Evolutionary conservation across 768 basidiomycete species (phyloP).

Genomic region (Mycena indigotica): DNA sequence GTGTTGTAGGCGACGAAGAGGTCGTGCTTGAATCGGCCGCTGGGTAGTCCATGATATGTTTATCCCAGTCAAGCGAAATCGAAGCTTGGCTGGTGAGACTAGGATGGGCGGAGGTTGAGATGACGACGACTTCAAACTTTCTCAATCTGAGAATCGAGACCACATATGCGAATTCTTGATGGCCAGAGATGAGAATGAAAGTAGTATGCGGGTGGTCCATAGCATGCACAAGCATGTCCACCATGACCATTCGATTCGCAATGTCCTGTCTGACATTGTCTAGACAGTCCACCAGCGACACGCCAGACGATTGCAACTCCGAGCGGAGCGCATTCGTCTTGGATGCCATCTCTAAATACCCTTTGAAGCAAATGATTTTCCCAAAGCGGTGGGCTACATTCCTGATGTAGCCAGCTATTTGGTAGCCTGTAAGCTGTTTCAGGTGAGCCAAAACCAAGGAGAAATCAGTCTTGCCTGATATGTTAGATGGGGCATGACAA

Average conservation of each 20-base stretch:
- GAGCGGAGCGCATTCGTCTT: slow-evolving; percentile 43
- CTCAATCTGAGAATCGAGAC: slow-evolving; percentile 58
- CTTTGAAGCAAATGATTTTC: slow-evolving; percentile 53
- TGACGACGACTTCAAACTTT: slow-evolving; percentile 52
- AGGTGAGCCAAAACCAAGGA: background rate
- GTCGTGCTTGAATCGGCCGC: background rate
- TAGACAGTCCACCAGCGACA: slow-evolving; percentile 43
- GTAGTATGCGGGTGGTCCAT: slow-evolving; percentile 62
- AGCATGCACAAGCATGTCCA: slow-evolving; percentile 69
- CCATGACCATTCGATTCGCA: slow-evolving; percentile 57
- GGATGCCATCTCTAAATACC: slow-evolving; percentile 51
- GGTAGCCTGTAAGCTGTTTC: slow-evolving; percentile 37
- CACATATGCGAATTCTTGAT: slow-evolving; percentile 70
- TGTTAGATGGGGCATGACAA: slow-evolving; percentile 40
- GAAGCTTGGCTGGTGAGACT: slow-evolving; percentile 60
- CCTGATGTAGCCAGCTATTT: slow-evolving; percentile 48
- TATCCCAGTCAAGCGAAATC: slow-evolving; percentile 51
- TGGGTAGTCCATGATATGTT: slow-evolving; percentile 35
- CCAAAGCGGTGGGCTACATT: slow-evolving; percentile 53
- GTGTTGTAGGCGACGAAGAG: slow-evolving; percentile 9
- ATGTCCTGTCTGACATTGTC: slow-evolving; percentile 42
- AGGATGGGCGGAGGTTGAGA: slow-evolving; percentile 44
- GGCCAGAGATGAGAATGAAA: slow-evolving; percentile 61
- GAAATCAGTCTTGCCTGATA: slow-evolving; percentile 23
- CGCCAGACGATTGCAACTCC: slow-evolving; percentile 51